Base-by-base conservation (phyloP, 208 protist genomes). In the Endotrypanum monterogeii region DNA sequence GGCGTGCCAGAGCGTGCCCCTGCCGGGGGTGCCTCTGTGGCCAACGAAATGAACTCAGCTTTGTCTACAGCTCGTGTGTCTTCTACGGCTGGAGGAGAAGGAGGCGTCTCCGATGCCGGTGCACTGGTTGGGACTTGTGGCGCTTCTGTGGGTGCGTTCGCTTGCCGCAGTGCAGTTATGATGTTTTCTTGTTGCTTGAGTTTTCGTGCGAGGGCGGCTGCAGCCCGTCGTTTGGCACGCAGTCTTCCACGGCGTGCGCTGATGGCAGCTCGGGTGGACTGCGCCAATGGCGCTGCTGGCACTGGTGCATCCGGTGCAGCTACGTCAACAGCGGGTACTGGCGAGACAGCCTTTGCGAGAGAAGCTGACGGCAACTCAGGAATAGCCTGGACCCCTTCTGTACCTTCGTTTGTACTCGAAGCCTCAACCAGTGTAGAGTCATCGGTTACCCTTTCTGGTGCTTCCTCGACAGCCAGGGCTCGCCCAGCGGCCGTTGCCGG, bases 211-310 rank as follows among this genome's bases (percentile, higher is more conserved):
- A 54, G 62, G 14, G 62, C 62, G 12, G 62, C 62, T 9, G 62
- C 44, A 12, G 62, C 62, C 16, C 28, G 62, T 23, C 62, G 37
- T 41, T 67, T 67, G 35, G 62, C 62, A 37, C 62, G 62, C 12
- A 67, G 62, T 54, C 39, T n/a, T 37, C 44, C 14, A 16, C 62
- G 62, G 20, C 35, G 62, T 67, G 44, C 62, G n/a, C 44, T 35
- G 62, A 67, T 65, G 58, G 37, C 32, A 28, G 58, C 37, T 65
- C 37, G 41, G 1, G 62, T n/a, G 9, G 44, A 54, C 20, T 30
- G 23, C 44, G 5, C 44, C 62, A 41, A 67, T 18, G 62, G 62
- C n/a, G 14, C 41, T 67, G 62, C n/a, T 23, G 28, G n/a, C 39
- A 11, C 37, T 25, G 62, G 44, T 9, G 62, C 28, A 54, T 37